Evolutionary conservation across 2,329 filamentous ascomycete species (phyloP), one percentile per base, ranked within the genome.

Genomic region (Cladosporium sp.): DNA sequence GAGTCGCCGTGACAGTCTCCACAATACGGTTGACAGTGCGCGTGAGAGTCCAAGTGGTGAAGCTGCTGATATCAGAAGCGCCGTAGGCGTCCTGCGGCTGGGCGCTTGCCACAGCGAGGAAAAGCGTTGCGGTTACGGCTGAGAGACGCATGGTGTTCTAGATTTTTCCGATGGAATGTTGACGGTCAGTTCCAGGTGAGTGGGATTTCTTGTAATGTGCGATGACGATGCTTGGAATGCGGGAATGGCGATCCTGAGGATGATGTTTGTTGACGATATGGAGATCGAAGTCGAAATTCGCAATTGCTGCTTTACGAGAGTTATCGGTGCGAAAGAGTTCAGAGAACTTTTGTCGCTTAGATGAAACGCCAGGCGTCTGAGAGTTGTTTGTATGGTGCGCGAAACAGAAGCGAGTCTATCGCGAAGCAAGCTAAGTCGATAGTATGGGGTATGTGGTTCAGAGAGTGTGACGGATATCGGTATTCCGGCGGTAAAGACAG

Each of bases 21-120:
- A 55, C 57, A 48, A 62, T 59, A 51, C 59, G 60, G 49, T 54
- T 50, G 42, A 62, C 57, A 27, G 60, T 62, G 41, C 53, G 49
- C 25, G 60, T 62, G 15, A 53, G 57, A 47, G 56, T 58, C 52
- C 55, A 57, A 35, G 59, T 62, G 32, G 55, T 60, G 19, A 53
- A 54, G 3, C 54, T 54, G 29, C 50, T 57, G 49, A 32, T 43
- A 39, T 45, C 46, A 15, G 49, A 19, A 27, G 48, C 42, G 32
- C 13, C 51, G 20, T 38, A 16, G 22, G 46, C 32, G 5, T 27
- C 38, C 8, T 43, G 52, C 27, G 55, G 22, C 22, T 27, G 22
- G 22, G 22, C 22, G 22, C 5, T 5, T 9, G 22, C 22, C 22
- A 52, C 42, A 35, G 55, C 53, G 38, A 52, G 53, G 40, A 57